Percentiles rank a stretch among this genome's conserved stretches.
phyloP scores from a whole-genome alignment of 2,329 filamentous ascomycete genomes.

The Sarocladiaceae sp. region DNA sequence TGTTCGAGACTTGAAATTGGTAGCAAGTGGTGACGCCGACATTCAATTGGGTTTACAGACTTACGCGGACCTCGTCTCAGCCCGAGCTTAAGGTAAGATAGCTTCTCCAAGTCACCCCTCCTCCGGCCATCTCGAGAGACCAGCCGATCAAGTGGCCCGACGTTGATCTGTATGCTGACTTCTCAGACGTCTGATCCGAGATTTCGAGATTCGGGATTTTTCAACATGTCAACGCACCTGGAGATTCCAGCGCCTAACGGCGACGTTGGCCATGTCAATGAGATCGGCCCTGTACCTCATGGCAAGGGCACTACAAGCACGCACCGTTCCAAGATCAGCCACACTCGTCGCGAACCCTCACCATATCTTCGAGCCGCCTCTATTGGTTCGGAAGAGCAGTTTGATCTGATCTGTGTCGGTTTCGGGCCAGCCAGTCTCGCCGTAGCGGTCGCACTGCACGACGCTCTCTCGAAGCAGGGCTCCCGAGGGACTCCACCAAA shows the following conservation, averaged over 20 bases:
- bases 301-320: neutral
- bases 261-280: slow-evolving; percentile 5
- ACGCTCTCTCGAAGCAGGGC: slow-evolving; percentile 53
- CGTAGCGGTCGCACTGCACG: slow-evolving; percentile 82
- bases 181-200: too few species aligned
- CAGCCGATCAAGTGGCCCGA: too few species aligned
- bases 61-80: too few species aligned
- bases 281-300: slow-evolving; percentile 9
- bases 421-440: slow-evolving; percentile 90
- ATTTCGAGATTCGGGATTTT: too few species aligned
- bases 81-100: too few species aligned
- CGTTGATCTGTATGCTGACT: too few species aligned
- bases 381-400: slow-evolving; percentile 51
- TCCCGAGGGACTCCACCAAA: slow-evolving; percentile 48
- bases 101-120: too few species aligned
- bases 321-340: neutral
- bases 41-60: neutral
- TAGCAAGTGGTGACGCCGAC: slow-evolving; percentile 6
- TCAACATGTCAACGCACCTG: slow-evolving; percentile 16
- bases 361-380: slow-evolving; percentile 38
- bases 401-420: slow-evolving; percentile 84
- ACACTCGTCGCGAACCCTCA: neutral
- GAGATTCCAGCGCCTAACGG: slow-evolving; percentile 4
- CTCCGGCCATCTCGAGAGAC: too few species aligned
- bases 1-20: too few species aligned